Evolutionary conservation across 2,329 filamentous ascomycete genomes (phyloP), one percentile per base, ranked within the genome.

Genomic region (Hypoxylon sp.): DNA sequence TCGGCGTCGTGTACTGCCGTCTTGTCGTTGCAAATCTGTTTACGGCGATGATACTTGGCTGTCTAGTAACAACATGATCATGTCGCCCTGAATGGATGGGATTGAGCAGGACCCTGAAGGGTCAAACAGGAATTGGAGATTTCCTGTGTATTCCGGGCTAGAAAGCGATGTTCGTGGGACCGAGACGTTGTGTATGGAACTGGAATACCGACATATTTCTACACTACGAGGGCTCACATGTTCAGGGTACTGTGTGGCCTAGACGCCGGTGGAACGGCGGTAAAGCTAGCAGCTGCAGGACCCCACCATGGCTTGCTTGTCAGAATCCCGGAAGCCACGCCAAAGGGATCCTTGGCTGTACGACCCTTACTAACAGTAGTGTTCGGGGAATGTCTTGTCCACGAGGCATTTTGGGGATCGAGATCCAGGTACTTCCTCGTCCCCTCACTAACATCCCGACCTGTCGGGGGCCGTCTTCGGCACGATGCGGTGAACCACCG

Each of bases 1-100:
- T 64, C 64, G 67, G 61, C 44, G 33, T 71, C 66, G 56, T 70
- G 27, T 68, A 55, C 49, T 61, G 58, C 59, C 68, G 33, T 54
- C 48, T 50, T 10, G 40, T 61, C 50, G 40, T 50, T 48, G 37
- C 40, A 51, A 56, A 20, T 42, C 25, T 49, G 46, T 64, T 60
- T 30, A 46, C 6, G 48, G 44, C 54, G 60, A 66, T 66, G 64
- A 74, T 56, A 48, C 14, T 33, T 37, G 53, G 73, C 72, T 73
- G 75, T 77, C 76, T 76, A 76, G 63, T 74, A 77, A 77, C 76
- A 77, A 73, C 75, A 61, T 63, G 50, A 64, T 68, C 68, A 67
- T 71, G 40, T 61, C 40, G 22, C 30, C 30, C 27, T n/a, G 14
- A 31, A 59, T 60, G 33, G 35, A 46, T 49, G 53, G 30, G 27